Conservation (phyloP, 2,329 filamentous ascomycete species). For the Hypoxylon sp. region DNA sequence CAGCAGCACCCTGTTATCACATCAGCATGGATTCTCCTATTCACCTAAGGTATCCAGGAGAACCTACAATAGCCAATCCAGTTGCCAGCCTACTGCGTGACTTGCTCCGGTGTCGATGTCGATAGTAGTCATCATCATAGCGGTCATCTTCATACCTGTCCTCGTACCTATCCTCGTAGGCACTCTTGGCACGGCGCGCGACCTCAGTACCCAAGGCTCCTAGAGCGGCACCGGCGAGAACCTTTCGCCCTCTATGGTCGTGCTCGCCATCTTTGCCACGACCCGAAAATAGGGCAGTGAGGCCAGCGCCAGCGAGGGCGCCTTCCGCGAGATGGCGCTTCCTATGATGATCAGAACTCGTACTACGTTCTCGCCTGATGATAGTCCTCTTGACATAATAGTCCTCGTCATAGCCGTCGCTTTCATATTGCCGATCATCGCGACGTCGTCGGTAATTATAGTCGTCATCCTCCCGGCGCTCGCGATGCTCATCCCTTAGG, state of each 20-base stretch:
- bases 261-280: conserved; percentile 67
- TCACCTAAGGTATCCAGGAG: background rate
- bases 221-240: conserved; percentile 73
- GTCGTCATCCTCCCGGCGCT: conserved; percentile 62
- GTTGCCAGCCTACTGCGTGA: conserved; percentile 67
- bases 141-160: conserved; percentile 56
- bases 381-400: conserved; percentile 63
- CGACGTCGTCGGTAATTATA: conserved; percentile 63
- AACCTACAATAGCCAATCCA: conserved; percentile 70
- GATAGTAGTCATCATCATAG: conserved; percentile 56
- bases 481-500: conserved; percentile 59
- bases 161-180: conserved; percentile 69
- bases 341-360: conserved; percentile 66
- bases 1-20: conserved; percentile 64
- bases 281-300: conserved; percentile 71
- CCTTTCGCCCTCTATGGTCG: conserved; percentile 70
- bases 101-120: conserved; percentile 59
- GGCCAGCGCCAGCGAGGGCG: conserved; percentile 74
- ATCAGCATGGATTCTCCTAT: conserved; percentile 15
- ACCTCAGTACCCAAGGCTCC: conserved; percentile 75
- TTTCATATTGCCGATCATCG: conserved; percentile 58
- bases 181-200: conserved; percentile 71
- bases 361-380: conserved; percentile 66
- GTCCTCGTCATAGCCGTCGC: conserved; percentile 61
- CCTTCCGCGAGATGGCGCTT: conserved; percentile 74